A percentile compares a stretch with the other conserved stretches of the same genome.
Evolutionary conservation across 2,329 filamentous ascomycete species (phyloP).

Genomic region (Aspergillus awamori): DNA sequence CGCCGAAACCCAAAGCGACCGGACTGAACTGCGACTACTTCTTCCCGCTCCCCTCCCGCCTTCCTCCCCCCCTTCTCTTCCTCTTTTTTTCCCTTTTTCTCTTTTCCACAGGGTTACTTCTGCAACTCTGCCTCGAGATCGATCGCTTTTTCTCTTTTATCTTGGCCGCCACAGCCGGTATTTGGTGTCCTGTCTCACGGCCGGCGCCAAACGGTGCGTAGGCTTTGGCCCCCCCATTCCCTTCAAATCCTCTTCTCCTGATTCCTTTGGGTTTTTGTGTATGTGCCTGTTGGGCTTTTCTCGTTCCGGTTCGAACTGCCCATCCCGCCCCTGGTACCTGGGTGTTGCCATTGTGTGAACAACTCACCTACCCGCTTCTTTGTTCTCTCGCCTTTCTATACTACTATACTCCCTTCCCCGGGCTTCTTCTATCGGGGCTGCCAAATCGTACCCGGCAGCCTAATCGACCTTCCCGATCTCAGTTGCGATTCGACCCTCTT

Average conservation of each 20-base stretch:
- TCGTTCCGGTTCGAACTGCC: slow-evolving; percentile 22
- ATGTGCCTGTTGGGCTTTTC: slow-evolving; percentile 20
- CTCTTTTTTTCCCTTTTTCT: slow-evolving; percentile 17
- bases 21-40: slow-evolving; percentile 3
- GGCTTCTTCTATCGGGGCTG: background rate
- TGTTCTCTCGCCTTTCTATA: slow-evolving; percentile 11
- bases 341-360: slow-evolving; percentile 7
- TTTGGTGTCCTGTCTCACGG: slow-evolving; percentile 51
- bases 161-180: slow-evolving; percentile 50
- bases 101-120: slow-evolving; percentile 28
- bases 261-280: slow-evolving; percentile 22
- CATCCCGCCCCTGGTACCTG: slow-evolving; percentile 21
- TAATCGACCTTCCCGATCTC: slow-evolving; percentile 16
- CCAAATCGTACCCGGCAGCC: slow-evolving; percentile 4
- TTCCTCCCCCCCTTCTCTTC: slow-evolving; percentile 13
- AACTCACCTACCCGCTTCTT: slow-evolving; percentile 19
- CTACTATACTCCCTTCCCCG: too few relatives aligned
- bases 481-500: slow-evolving; percentile 25
- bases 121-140: slow-evolving; percentile 36
- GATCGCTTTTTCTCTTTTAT: slow-evolving; percentile 36
- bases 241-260: slow-evolving; percentile 22
- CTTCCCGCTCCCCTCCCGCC: slow-evolving; percentile 19
- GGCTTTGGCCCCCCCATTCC: slow-evolving; percentile 43
- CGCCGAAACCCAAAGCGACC: slow-evolving; percentile 9
- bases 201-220: slow-evolving; percentile 51